phyloP scores from a whole-genome alignment of 2,329 filamentous ascomycete species.

The Colletotrichum sidae region DNA sequence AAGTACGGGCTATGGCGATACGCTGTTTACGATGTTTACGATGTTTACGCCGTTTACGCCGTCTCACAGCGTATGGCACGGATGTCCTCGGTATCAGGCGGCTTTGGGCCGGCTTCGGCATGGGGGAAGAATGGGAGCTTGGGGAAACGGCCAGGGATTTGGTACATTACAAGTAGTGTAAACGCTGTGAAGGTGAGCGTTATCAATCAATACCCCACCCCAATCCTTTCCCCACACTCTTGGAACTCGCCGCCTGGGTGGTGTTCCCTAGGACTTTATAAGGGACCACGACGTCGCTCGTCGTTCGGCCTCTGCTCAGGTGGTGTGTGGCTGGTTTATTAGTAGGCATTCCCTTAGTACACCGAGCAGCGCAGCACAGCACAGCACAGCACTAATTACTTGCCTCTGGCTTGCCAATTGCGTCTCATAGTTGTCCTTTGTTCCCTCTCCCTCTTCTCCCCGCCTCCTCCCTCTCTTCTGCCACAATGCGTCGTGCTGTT shows the following conservation, averaged over 20 bases:
- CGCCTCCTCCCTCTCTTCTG: conserved; percentile 14
- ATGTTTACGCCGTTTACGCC: conserved; percentile 33
- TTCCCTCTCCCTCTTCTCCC: not conserved
- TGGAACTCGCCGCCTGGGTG: conserved; percentile 20
- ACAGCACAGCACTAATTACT: conserved; percentile 1
- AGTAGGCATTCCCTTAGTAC: not conserved
- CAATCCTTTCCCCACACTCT: conserved; percentile 35
- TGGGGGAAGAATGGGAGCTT: conserved; percentile 5
- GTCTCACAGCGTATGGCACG: conserved; percentile 1
- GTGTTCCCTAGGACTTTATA: conserved; percentile 33
- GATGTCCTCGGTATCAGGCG: conserved; percentile 37
- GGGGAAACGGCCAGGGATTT: conserved; percentile 21
- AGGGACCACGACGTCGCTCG: conserved; percentile 35
- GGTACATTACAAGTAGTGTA: too few relatives aligned
- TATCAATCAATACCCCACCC: conserved; percentile 34
- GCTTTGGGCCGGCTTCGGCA: conserved; percentile 36
- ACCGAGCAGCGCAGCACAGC: conserved; percentile 6
- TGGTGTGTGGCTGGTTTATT: conserved; percentile 34
- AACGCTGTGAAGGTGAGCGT: conserved; percentile 1
- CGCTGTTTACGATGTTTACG: conserved; percentile 31
- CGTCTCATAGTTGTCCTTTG: conserved; percentile 13
- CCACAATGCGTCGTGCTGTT: conserved; percentile 60
- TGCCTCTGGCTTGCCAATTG: conserved; percentile 26
- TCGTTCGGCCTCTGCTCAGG: conserved; percentile 20
- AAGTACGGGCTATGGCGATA: conserved; percentile 21